Base-by-base conservation (phyloP, 257 asterid genomes). In the Nicotiana obtusifolia region DNA sequence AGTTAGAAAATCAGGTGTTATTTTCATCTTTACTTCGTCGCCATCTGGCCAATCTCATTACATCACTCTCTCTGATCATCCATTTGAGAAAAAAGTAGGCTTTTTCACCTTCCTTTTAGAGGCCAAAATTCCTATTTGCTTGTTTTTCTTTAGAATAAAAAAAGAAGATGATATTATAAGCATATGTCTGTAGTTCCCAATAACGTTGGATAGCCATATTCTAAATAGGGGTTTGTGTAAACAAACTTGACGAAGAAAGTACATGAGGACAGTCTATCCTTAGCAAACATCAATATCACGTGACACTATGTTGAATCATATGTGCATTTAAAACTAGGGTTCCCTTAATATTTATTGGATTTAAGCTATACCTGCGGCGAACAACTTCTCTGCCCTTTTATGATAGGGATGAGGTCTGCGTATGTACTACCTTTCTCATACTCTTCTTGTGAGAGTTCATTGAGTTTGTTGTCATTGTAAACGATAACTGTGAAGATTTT, bases 261-360 rank as follows among this genome's bases (percentile, higher is more conserved):
- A 52, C 57, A 52, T 52, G 57, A 52, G 19, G 19, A 5, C 14
- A 52, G 57, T 14, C 60, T 47, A 73, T 73, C 78, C 33, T 49
- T 73, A 65, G 83, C 85, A 67, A 76, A 83, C 19, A 81, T 86
- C 93, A 76, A 78, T 85, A 87, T 90, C 92, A 87, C 86, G 89
- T 88, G 88, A 85, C 80, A 82, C 71, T 79, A 80, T 41, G 49
- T 82, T 49, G 53, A 10, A 14, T 71, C 31, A 61, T 82, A 77
- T 41, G 30, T 31, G 5, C 24, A 65, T 59, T 49, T 35, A 33
- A 82, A 88, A 85, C 87, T 91, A 93, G 97, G 98, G 96, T 90
- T 91, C 90, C 78, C 82, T 82, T 10, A 68, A 37, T 52, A 6
- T 44, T 0, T 68, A 75, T 9, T 41, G 49, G 49, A 41, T 41